Percentiles rank a stretch among this genome's conserved stretches.
These are phyloP conservation scores for Spathaspora gorwiae DNA, from an alignment of 805 yeast species.

Conservation along the genomic window DNA sequence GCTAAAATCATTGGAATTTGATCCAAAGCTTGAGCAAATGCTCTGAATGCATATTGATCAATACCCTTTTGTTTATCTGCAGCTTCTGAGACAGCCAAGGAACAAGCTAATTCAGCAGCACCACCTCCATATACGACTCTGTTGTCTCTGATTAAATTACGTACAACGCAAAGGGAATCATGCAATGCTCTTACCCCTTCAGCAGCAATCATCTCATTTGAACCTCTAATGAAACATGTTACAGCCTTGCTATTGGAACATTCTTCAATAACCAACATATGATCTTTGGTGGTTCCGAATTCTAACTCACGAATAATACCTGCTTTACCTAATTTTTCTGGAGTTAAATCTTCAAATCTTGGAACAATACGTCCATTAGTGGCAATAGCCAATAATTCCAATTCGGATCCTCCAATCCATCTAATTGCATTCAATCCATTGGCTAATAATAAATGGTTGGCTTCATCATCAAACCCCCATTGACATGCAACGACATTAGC, in stretches of 20 bases:
- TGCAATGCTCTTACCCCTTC: slow-evolving; percentile 96
- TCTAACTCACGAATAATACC: slow-evolving; percentile 82
- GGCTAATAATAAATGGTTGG: slow-evolving; percentile 84
- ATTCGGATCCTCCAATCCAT: slow-evolving; percentile 98
- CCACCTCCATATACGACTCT: slow-evolving; percentile 99
- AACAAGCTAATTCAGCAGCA: slow-evolving; percentile 93
- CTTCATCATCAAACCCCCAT: slow-evolving; percentile 99
- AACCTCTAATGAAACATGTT: slow-evolving; percentile 90
- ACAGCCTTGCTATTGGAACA: slow-evolving; percentile 84
- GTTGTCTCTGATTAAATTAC: slow-evolving; percentile 87
- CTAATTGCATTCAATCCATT: slow-evolving; percentile 92
- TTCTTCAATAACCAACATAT: slow-evolving; percentile 92
- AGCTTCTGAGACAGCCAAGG: slow-evolving; percentile 83
- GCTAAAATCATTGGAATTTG: slow-evolving; percentile 91
- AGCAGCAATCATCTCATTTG: slow-evolving; percentile 95
- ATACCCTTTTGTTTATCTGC: slow-evolving; percentile 93
- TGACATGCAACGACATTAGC: slow-evolving; percentile 97
- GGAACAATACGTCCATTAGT: slow-evolving; percentile 97
- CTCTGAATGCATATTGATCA: slow-evolving; percentile 96
- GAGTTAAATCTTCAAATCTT: slow-evolving; percentile 84
- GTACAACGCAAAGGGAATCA: slow-evolving; percentile 94
- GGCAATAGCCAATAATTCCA: slow-evolving; percentile 94
- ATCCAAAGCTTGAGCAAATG: slow-evolving; percentile 88
- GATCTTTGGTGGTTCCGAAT: slow-evolving; percentile 94
- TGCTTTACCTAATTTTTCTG: slow-evolving; percentile 82